Conservation (phyloP, 176 grass and related monocot genomes). For the Elaeis guineensis region DNA sequence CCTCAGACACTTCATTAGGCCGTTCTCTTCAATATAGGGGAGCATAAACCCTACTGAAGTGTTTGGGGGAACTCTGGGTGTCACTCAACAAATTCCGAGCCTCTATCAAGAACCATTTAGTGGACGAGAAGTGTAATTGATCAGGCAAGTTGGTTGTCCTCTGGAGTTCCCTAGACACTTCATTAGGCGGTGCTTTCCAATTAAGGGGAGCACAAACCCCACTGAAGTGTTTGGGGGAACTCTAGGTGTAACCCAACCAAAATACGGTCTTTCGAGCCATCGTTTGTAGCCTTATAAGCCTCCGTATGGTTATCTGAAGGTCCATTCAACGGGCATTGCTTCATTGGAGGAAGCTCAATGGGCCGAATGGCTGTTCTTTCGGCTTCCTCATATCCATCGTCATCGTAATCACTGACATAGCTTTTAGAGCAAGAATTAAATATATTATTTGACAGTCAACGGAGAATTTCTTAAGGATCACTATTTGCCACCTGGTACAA, state of each 20-base stretch:
- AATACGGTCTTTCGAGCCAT: no score
- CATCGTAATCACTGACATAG: no score
- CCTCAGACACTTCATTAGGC: slow-evolving; percentile 22
- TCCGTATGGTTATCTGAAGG: no score
- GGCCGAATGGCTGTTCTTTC: no score
- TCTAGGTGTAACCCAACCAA: background rate
- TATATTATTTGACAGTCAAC: no score
- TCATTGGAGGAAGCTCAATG: no score
- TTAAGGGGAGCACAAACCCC: background rate
- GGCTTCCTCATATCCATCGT: no score
- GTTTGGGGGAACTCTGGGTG: slow-evolving; percentile 31
- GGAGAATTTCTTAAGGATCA: no score
- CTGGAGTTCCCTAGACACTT: slow-evolving; percentile 18
- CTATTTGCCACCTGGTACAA: no score
- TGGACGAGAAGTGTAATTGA: background rate
- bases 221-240: slow-evolving; percentile 26
- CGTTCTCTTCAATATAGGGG: background rate
- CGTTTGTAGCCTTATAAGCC: no score
- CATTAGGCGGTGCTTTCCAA: background rate
- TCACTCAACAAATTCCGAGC: background rate
- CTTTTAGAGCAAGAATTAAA: no score
- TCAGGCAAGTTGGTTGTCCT: slow-evolving; percentile 9
- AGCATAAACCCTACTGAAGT: slow-evolving; percentile 19
- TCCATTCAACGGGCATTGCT: no score
- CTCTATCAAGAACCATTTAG: background rate